Percentiles rank a stretch among this genome's conserved stretches.
phyloP scores from a whole-genome alignment of 768 basidiomycete species.

The Suillus discolor region DNA sequence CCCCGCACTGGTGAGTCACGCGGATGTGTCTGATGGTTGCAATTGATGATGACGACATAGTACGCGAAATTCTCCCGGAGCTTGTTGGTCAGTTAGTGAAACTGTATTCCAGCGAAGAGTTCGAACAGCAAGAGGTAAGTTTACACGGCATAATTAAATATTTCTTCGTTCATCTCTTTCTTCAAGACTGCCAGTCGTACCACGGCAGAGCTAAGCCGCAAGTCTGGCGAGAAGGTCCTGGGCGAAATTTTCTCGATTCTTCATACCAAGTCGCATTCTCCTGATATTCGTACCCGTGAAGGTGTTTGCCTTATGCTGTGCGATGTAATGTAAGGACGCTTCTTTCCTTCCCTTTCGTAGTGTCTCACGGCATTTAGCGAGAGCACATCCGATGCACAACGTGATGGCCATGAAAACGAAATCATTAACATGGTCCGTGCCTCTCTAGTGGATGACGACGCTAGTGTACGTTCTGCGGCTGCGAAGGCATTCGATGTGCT shows the following conservation, averaged over 20 bases:
- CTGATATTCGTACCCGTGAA: constrained; percentile 67
- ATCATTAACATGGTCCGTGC: constrained; percentile 84
- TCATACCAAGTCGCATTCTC: constrained; percentile 62
- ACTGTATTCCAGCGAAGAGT: constrained; percentile 75
- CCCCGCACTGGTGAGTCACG: constrained; percentile 75
- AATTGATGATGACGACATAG: constrained; percentile 38
- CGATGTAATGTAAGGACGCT: constrained; percentile 75
- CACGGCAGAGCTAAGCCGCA: constrained; percentile 86
- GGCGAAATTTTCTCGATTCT: constrained; percentile 83
- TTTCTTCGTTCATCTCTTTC: constrained; percentile 12
- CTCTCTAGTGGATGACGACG: constrained; percentile 87
- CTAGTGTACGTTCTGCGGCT: constrained; percentile 85
- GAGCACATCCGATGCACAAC: constrained; percentile 79
- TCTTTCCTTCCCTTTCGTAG: background rate
- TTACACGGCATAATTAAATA: background rate
- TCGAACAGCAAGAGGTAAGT: constrained; percentile 87
- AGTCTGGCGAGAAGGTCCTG: constrained; percentile 91
- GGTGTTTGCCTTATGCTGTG: constrained; percentile 88
- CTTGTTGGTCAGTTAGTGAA: constrained; percentile 77
- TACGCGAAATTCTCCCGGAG: constrained; percentile 88
- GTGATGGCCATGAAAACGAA: constrained; percentile 86
- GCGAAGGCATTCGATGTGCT: constrained; percentile 88
- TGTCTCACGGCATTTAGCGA: constrained; percentile 49
- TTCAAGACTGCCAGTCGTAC: constrained; percentile 85
- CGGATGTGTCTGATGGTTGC: background rate